Evolutionary conservation across 2,329 filamentous ascomycete genomes (phyloP), one percentile per base, ranked within the genome.

Genomic region (Escovopsis sp.): DNA sequence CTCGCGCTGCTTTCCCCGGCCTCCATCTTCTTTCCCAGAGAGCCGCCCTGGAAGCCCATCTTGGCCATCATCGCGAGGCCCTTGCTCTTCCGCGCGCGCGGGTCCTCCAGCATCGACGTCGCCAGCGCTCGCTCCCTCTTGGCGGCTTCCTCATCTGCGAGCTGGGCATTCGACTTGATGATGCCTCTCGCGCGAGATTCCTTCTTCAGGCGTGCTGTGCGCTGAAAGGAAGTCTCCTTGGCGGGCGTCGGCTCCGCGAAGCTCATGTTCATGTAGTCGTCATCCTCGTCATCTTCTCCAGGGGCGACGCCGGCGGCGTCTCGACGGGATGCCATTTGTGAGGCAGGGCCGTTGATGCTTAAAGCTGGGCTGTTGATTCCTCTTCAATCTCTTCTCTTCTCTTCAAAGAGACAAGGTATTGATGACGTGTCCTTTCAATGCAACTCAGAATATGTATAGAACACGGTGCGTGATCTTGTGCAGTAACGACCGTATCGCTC

Each of bases 261-360:
- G 12, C 77, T 68, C 88, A 98, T 96, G 48, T 79, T 85, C 81
- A 98, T 92, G 66, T 98, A 96, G 58, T 98, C 90, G 43, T 94
- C 86, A 43, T 86, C 83, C 15, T 86, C 83, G 6, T 84, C 81
- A 3, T 35, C 25, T n/a, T 25, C 21, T 23, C 7, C 21, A 12
- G 17, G 5, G 16, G 19, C 31, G 7, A 17, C 33, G 35, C 34
- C 26, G 14, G 33, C 33, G 27, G 15, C 33, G n/a, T 36, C 16
- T 12, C 32, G 26, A 26, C 18, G 32, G 12, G 21, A 27, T 3
- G n/a, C n/a, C n/a, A n/a, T n/a, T n/a, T n/a, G n/a, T n/a, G n/a
- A n/a, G n/a, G n/a, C n/a, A n/a, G n/a, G n/a, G n/a, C n/a, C n/a
- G n/a, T n/a, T n/a, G 33, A 36, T 12, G 39, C 31, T 36, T 38